Base-by-base conservation (phyloP, 257 asterid genomes). In the Capsicum chinense region DNA sequence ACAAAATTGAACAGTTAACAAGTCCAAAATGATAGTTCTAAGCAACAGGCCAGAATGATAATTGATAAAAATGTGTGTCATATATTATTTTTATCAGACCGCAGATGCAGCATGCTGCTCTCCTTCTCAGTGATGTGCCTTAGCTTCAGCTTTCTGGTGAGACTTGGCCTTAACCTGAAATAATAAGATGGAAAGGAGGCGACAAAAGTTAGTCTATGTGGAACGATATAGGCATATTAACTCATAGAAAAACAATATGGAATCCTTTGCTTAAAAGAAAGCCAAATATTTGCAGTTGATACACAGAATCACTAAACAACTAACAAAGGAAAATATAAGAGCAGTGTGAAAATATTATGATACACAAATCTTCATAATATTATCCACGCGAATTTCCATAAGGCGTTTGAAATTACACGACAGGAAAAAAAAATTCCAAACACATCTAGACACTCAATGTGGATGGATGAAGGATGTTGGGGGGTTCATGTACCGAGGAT, bases 101-200 rank as follows among this genome's bases (percentile, higher is more conserved):
- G 62, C 87, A 81, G 85, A 85, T 83, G 47, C 80, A 74, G 50
- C n/a, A 82, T 5, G 52, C 17, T 35, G 79, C 85, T 63, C 73
- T 64, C 26, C 83, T 63, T 88, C 86, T 88, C 86, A 94, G 86
- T 94, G 98, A 83, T 91, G 97, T 37, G 80, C 92, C 84, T 89
- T 88, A 52, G 95, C 95, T 87, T 91, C 95, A 73, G 92, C 92
- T 83, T 93, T 92, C 94, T 90, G 87, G 15, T 88, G 95, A 66
- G 95, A 92, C 91, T 94, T 94, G 83, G 92, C 93, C 85, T 91
- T 89, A 1, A 89, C 91, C 81, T 76, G 91, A 90, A 91, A 57
- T 62, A 64, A 85, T 83, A 79, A 57, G 52, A 83, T 17, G 68
- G 79, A 52, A 60, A 33, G 15, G 2, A 57, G 67, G 35, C 26